Evolutionary conservation across 768 basidiomycete genomes (phyloP).

Genomic region (Leccinum sublutescens): DNA sequence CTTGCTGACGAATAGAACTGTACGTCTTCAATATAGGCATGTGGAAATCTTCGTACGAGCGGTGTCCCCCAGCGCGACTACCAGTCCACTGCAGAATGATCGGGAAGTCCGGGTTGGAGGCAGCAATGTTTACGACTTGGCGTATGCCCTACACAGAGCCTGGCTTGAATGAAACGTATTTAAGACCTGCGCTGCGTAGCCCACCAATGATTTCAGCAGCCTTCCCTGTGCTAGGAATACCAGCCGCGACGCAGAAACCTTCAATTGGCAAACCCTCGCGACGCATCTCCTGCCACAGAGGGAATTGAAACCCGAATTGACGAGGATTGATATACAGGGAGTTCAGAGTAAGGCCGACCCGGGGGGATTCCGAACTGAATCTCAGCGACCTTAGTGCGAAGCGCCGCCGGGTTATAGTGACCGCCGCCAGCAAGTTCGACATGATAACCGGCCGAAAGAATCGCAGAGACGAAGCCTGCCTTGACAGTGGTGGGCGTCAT

Average conservation of each 20-base stretch:
- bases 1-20: conserved; percentile 80
- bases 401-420: conserved; percentile 88
- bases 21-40: conserved; percentile 93
- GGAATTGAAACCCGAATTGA: conserved; percentile 96
- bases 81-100: conserved; percentile 99
- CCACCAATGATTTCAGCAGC: conserved; percentile 93
- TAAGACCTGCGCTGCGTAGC: conserved; percentile 80
- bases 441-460: conserved; percentile 92
- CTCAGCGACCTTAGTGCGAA: conserved; percentile 87
- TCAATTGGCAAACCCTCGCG: conserved; percentile 93
- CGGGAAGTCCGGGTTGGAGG: conserved; percentile 92
- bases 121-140: conserved; percentile 94
- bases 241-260: conserved; percentile 99
- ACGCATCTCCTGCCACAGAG: conserved; percentile 97
- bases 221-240: conserved; percentile 95
- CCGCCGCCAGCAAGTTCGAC: conserved; percentile 97
- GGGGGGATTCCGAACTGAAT: conserved; percentile 69
- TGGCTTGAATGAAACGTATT: conserved; percentile 97
- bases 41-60: conserved; percentile 98
- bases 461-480: conserved; percentile 90
- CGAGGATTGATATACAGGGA: conserved; percentile 97
- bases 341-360: conserved; percentile 92
- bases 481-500: conserved; percentile 99
- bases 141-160: conserved; percentile 97
- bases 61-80: conserved; percentile 97